Conservation (phyloP, 148 eudicot genomes). For the Hydrangea macrophylla region DNA sequence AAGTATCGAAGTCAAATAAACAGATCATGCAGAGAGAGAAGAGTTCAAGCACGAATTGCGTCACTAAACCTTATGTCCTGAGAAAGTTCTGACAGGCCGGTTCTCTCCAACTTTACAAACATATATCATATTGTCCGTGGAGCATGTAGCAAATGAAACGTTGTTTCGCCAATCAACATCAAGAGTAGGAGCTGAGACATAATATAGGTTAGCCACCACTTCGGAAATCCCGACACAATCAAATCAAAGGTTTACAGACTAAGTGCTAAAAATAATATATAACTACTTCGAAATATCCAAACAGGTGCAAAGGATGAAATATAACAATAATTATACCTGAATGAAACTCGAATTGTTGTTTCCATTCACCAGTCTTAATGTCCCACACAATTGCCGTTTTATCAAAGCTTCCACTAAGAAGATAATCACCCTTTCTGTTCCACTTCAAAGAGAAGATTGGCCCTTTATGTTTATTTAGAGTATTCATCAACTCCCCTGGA, state of each 20-base stretch:
- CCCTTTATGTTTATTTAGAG: slow-evolving; percentile 61
- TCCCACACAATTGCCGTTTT: slow-evolving; percentile 81
- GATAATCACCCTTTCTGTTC: slow-evolving; percentile 78
- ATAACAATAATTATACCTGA: slow-evolving; percentile 30
- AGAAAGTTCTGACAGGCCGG: slow-evolving; percentile 39
- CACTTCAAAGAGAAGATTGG: slow-evolving; percentile 76
- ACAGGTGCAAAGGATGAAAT: not conserved
- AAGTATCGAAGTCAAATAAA: not conserved
- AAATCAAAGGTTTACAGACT: not conserved
- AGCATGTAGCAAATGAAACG: slow-evolving; percentile 61
- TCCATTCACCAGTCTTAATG: slow-evolving; percentile 60
- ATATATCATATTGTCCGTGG: slow-evolving; percentile 60
- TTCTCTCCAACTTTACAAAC: slow-evolving; percentile 65
- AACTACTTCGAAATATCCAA: too few relatives aligned
- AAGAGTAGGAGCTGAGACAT: slow-evolving; percentile 53
- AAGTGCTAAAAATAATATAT: not conserved
- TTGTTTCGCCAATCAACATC: slow-evolving; percentile 70
- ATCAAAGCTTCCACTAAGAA: slow-evolving; percentile 72
- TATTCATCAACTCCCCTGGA: slow-evolving; percentile 58
- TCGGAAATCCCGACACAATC: not conserved
- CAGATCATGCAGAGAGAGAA: not conserved
- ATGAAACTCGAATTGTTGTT: slow-evolving; percentile 73
- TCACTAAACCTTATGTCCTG: slow-evolving; percentile 51
- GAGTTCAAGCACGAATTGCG: not conserved
- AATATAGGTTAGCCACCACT: not conserved